Evolutionary conservation across 768 basidiomycete genomes (phyloP).

Genomic region (Cubamyces lactineus): DNA sequence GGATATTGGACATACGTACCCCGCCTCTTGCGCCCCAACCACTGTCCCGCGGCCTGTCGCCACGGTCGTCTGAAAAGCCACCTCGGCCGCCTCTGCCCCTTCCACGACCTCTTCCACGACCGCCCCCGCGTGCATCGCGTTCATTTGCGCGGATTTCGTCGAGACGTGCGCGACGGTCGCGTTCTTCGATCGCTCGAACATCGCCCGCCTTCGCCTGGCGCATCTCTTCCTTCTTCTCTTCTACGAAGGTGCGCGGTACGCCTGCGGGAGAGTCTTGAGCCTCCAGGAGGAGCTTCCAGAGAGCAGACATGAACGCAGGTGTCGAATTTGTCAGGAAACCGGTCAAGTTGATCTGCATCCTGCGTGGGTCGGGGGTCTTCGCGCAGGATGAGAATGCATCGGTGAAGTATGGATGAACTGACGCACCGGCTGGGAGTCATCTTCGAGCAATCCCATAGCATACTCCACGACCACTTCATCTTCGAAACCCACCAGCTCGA

Average conservation of each 20-base stretch:
- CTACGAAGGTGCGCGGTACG: conserved; percentile 87
- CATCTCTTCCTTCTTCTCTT: conserved; percentile 92
- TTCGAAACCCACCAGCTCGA: conserved; percentile 89
- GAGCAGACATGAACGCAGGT: conserved; percentile 78
- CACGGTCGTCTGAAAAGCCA: conserved; percentile 18
- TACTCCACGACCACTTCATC: conserved; percentile 98
- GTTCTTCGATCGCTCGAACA: conserved; percentile 65
- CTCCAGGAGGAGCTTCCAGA: conserved; percentile 93
- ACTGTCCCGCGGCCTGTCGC: conserved; percentile 45
- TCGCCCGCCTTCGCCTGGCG: conserved; percentile 68
- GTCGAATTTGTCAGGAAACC: conserved; percentile 93
- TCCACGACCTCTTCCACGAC: conserved; percentile 57
- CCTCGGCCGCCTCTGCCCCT: conserved; percentile 44
- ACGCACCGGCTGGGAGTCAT: conserved; percentile 78
- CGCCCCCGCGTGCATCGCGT: conserved; percentile 47
- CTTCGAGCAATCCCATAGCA: conserved; percentile 92
- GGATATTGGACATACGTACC: conserved; percentile 32
- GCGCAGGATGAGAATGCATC: background rate
- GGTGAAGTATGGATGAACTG: background rate
- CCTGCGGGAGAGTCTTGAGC: conserved; percentile 89
- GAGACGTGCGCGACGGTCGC: conserved; percentile 67
- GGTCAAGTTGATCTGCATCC: conserved; percentile 93
- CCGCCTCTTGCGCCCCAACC: conserved; percentile 73
- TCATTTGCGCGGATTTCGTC: conserved; percentile 73
- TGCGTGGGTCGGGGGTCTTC: conserved; percentile 88